Base-by-base conservation (phyloP, 108 stramenopile species). In the Pelagomonas calceolata region DNA sequence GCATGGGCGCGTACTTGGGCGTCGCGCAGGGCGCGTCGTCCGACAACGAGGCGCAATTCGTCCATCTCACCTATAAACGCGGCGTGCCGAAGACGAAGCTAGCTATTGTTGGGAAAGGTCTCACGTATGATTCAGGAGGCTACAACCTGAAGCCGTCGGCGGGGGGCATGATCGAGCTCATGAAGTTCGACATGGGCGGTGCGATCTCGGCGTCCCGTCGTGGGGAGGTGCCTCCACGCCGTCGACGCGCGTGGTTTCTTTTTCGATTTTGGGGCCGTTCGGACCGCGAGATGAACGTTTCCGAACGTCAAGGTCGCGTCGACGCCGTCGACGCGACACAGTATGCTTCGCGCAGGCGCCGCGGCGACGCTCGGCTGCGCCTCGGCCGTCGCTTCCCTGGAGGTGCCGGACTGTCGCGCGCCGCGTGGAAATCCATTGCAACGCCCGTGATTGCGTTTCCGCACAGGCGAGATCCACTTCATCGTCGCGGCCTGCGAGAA, bases 121-220 rank as follows among this genome's bases (percentile, higher is more conserved):
- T 99, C 0, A 84, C 95, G 7, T 99, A 98, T 77, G 98, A 99
- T 78, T 91, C 92, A 32, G 98, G 98, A 63, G 98, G 98, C n/a
- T 96, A 96, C 90, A 98, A 99, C 75, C 94, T 99, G 82, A 99
- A 99, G 84, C 91, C 91, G 5, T 75, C 81, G 17, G 77, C 74
- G 17, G 82, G 81, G 15, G 79, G 81, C 44, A 94, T 94, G 94
- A 99, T 99, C 87, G 97, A 96, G 75, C 76, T 95, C 36, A 99
- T 99, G 98, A 98, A 99, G 80, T 95, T 99, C 70, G 98, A 99
- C 76, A 97, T 96, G 84, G 98, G 98, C 29, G 98, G 98, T n/a
- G n/a, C n/a, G n/a, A n/a, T n/a, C n/a, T 21, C 87, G 7, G 85
- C 84, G 30, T 78, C 74, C 31, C 67, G 86, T 17, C 85, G 87